phyloP scores from a whole-genome alignment of 257 asterid species.

The Nicotiana undulata region DNA sequence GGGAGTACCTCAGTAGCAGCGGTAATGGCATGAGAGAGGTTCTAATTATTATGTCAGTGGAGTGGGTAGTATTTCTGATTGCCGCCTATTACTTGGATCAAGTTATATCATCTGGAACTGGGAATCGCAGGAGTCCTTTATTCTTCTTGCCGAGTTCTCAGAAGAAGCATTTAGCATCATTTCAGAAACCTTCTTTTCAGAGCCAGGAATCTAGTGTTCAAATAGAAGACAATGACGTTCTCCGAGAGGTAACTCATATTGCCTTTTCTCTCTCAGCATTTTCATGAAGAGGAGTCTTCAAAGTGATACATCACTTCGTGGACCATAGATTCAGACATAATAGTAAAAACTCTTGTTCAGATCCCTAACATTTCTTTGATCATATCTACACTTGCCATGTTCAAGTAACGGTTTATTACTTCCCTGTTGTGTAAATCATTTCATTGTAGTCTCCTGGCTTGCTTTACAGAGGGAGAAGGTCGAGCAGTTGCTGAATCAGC shows the following conservation, averaged over 20 bases:
- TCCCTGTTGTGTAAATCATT: background rate
- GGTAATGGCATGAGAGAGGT: constrained; percentile 26
- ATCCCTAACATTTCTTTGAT: background rate
- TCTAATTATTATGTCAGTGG: constrained; percentile 21
- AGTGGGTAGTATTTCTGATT: constrained; percentile 24
- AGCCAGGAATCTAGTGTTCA: constrained; percentile 10
- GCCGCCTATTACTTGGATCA: constrained; percentile 13
- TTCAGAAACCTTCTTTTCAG: background rate
- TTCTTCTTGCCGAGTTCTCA: constrained; percentile 9
- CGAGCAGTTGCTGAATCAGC: constrained; percentile 16
- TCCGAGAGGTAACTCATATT: constrained; percentile 21
- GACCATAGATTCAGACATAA: background rate
- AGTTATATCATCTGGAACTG: background rate
- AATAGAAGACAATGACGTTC: constrained; percentile 24
- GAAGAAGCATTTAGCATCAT: constrained; percentile 3
- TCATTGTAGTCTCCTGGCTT: background rate
- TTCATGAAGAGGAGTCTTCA: background rate
- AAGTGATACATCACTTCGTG: background rate
- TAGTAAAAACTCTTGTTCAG: background rate
- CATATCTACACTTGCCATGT: background rate
- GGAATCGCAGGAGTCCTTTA: background rate
- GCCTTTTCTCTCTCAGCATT: background rate
- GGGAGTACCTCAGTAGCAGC: constrained; percentile 19
- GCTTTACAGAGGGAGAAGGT: constrained; percentile 19
- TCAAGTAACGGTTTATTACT: background rate